These are phyloP conservation scores for Polymyxa betae DNA, from an alignment of 208 protist species.

Conservation along the genomic window DNA sequence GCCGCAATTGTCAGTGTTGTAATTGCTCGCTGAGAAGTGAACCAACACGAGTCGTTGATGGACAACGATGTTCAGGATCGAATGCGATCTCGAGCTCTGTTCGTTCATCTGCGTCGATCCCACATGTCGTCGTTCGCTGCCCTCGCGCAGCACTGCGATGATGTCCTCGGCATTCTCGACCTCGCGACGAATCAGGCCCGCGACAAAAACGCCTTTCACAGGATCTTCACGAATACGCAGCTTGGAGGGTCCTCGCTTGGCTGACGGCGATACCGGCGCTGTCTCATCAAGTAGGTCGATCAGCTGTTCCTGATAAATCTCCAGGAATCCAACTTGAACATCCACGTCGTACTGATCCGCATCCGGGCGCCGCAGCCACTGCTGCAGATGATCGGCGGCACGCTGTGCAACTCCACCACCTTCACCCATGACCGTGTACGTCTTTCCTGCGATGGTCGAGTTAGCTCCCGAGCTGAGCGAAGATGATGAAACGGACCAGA, in stretches of 20 bases:
- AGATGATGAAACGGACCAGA: not conserved
- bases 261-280: not conserved
- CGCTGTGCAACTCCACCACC: not conserved
- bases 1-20: not conserved
- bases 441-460: constrained; percentile 1
- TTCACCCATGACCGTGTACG: constrained; percentile 13
- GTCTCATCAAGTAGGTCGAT: constrained; percentile 19
- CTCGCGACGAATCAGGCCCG: not conserved
- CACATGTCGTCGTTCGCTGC: not conserved
- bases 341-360: not conserved
- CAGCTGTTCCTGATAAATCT: constrained; percentile 51
- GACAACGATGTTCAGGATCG: not conserved
- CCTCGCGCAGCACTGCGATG: not conserved
- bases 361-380: not conserved
- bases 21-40: not conserved
- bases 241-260: not conserved
- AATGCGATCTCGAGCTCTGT: constrained; percentile 20
- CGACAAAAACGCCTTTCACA: constrained; percentile 12
- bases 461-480: not conserved
- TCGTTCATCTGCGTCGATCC: constrained; percentile 29
- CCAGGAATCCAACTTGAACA: not conserved
- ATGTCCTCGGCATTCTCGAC: constrained; percentile 2
- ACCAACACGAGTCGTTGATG: constrained; percentile 10
- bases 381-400: not conserved
- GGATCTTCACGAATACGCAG: constrained; percentile 29